A percentile compares a stretch with the other conserved stretches of the same genome.
Evolutionary conservation across 2,329 filamentous ascomycete genomes (phyloP).

Genomic region (Gliomastix tumulicola): DNA sequence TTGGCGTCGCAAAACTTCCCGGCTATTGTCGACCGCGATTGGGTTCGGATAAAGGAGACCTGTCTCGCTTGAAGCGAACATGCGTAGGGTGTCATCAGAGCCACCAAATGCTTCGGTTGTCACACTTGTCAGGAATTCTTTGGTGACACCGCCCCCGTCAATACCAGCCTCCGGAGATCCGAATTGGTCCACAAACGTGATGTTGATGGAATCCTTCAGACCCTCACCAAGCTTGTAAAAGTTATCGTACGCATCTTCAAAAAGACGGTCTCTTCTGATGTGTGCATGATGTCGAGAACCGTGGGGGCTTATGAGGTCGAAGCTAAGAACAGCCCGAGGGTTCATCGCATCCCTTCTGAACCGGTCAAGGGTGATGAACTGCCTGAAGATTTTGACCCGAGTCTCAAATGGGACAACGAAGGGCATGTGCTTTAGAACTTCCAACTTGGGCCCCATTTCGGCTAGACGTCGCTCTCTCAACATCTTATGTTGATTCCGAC

Average conservation of each 20-base stretch:
- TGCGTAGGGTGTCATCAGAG: conserved; percentile 32
- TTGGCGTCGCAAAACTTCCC: conserved; percentile 45
- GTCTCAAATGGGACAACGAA: conserved; percentile 94
- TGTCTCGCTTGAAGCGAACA: conserved; percentile 80
- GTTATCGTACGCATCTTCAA: conserved; percentile 76
- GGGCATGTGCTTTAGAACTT: conserved; percentile 91
- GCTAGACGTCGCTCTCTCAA: conserved; percentile 68
- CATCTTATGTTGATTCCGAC: conserved; percentile 57
- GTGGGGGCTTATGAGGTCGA: not conserved
- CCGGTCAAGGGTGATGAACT: conserved; percentile 77
- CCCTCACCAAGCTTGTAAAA: conserved; percentile 78
- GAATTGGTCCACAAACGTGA: conserved; percentile 92
- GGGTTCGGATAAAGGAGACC: conserved; percentile 89
- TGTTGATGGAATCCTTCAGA: conserved; percentile 91
- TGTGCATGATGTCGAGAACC: conserved; percentile 60
- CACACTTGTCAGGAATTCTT: conserved; percentile 89
- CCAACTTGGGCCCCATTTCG: conserved; percentile 75
- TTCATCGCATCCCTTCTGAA: conserved; percentile 11
- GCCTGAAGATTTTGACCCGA: conserved; percentile 83
- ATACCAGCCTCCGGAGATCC: conserved; percentile 85
- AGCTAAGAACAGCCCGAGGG: not conserved
- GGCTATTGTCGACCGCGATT: conserved; percentile 61
- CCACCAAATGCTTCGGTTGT: conserved; percentile 78
- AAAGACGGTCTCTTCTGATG: conserved; percentile 72
- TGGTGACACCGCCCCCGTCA: conserved; percentile 93